A percentile compares a stretch with the other conserved stretches of the same genome.
Conservation (phyloP, 768 basidiomycete genomes). For the Termitomyces titanicus region DNA sequence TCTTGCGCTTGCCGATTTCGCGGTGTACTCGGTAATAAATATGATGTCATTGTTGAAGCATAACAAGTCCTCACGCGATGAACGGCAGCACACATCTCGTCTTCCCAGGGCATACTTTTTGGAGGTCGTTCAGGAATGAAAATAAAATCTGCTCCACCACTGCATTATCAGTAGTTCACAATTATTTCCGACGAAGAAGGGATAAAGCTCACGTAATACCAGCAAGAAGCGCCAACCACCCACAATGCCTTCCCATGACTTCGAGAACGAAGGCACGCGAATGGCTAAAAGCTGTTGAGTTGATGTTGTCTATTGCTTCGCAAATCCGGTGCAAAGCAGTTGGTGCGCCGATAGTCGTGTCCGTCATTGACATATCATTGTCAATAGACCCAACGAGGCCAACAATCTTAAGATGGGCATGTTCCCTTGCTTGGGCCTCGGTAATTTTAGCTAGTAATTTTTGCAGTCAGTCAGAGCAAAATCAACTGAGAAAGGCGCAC, state of each 20-base stretch:
- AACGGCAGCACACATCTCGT: slow-evolving; percentile 85
- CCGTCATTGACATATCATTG: slow-evolving; percentile 98
- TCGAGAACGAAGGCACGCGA: slow-evolving; percentile 97
- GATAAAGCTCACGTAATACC: slow-evolving; percentile 68
- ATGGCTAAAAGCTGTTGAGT: slow-evolving; percentile 93
- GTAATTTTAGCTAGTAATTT: slow-evolving; percentile 61
- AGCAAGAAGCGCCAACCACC: slow-evolving; percentile 95
- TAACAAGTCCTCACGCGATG: slow-evolving; percentile 51
- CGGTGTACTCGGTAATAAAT: slow-evolving; percentile 54
- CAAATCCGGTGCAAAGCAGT: slow-evolving; percentile 97
- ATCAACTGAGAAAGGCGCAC: slow-evolving; percentile 29
- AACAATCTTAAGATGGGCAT: slow-evolving; percentile 89
- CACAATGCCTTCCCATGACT: slow-evolving; percentile 99
- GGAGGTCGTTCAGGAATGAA: slow-evolving; percentile 97
- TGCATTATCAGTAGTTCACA: slow-evolving; percentile 19
- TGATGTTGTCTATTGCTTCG: slow-evolving; percentile 97
- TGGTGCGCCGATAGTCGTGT: slow-evolving; percentile 93
- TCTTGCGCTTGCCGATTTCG: slow-evolving; percentile 90
- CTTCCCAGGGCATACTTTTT: slow-evolving; percentile 76
- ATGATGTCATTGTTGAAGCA: neutral
- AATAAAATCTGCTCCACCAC: slow-evolving; percentile 92
- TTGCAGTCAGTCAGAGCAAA: slow-evolving; percentile 1
- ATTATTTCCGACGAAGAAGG: neutral
- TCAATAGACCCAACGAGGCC: slow-evolving; percentile 99
- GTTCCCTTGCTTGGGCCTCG: slow-evolving; percentile 61